Conservation (phyloP, 257 asterid genomes). For the Nicotiana attenuata region DNA sequence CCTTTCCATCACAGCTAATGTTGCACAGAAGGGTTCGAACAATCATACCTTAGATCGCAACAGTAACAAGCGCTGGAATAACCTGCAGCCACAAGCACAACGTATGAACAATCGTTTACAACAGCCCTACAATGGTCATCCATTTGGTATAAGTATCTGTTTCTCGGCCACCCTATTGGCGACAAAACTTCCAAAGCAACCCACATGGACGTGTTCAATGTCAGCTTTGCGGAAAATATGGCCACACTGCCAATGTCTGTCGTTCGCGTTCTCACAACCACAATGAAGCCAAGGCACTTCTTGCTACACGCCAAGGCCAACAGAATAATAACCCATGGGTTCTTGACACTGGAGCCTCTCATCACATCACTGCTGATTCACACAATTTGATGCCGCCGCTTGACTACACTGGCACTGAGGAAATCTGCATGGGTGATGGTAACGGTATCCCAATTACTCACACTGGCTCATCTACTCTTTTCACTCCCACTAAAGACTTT, state of each 20-base stretch:
- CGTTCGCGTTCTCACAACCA: background rate
- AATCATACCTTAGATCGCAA: too few species aligned
- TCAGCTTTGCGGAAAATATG: background rate
- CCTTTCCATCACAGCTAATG: background rate
- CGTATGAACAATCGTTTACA: background rate
- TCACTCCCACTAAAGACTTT: background rate
- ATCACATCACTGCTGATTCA: background rate
- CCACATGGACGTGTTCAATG: background rate
- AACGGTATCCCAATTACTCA: background rate
- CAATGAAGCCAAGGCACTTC: background rate
- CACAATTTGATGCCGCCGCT: background rate
- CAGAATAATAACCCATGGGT: background rate
- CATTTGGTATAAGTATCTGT: too few species aligned
- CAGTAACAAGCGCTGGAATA: too few species aligned
- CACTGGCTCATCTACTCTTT: background rate
- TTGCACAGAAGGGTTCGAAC: too few species aligned
- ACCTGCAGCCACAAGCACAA: background rate
- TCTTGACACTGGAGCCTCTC: background rate
- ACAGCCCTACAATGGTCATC: background rate
- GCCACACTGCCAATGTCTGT: background rate
- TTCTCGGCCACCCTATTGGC: too few species aligned
- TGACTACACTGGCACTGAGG: background rate
- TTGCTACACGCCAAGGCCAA: background rate
- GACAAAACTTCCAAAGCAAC: too few species aligned
- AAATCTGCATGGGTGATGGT: background rate